phyloP scores from a whole-genome alignment of 768 basidiomycete genomes.

The Termitomyces sp. region DNA sequence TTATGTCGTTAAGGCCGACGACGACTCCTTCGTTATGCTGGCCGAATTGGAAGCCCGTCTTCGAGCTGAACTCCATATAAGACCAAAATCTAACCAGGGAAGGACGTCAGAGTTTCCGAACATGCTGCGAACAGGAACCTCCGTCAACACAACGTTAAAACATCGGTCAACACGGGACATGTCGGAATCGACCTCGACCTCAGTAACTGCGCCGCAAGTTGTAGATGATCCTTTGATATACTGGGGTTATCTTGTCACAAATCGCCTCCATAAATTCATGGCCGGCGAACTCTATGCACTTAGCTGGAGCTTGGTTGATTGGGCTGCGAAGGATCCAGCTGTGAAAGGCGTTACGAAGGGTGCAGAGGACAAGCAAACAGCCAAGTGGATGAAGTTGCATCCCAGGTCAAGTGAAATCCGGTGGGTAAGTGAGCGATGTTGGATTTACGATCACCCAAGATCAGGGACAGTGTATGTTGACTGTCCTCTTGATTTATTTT shows the following conservation, averaged over 20 bases:
- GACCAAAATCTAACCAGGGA: constrained; percentile 22
- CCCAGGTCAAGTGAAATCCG: constrained; percentile 75
- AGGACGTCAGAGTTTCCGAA: constrained; percentile 11
- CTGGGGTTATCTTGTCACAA: constrained; percentile 90
- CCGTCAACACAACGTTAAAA: constrained; percentile 3
- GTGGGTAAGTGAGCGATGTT: constrained; percentile 91
- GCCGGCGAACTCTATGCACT: constrained; percentile 91
- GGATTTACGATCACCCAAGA: constrained; percentile 98
- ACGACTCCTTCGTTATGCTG: constrained; percentile 94
- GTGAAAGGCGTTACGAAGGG: constrained; percentile 69
- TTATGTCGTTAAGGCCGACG: constrained; percentile 91
- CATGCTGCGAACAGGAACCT: constrained; percentile 4
- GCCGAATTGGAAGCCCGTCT: constrained; percentile 91
- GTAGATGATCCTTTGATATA: constrained; percentile 69
- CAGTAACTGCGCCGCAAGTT: constrained; percentile 7
- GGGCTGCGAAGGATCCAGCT: constrained; percentile 72
- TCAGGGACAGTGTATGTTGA: constrained; percentile 82
- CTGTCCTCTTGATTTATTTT: constrained; percentile 2
- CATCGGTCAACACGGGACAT: neutral
- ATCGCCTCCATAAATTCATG: constrained; percentile 88
- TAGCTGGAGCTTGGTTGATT: constrained; percentile 84
- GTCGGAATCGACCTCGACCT: neutral
- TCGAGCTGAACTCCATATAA: constrained; percentile 64
- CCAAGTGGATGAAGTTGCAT: constrained; percentile 89
- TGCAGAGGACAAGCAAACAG: constrained; percentile 90